A percentile compares a stretch with the other conserved stretches of the same genome.
phyloP scores from a whole-genome alignment of 2,329 filamentous ascomycete species.

The Dothistroma pini region DNA sequence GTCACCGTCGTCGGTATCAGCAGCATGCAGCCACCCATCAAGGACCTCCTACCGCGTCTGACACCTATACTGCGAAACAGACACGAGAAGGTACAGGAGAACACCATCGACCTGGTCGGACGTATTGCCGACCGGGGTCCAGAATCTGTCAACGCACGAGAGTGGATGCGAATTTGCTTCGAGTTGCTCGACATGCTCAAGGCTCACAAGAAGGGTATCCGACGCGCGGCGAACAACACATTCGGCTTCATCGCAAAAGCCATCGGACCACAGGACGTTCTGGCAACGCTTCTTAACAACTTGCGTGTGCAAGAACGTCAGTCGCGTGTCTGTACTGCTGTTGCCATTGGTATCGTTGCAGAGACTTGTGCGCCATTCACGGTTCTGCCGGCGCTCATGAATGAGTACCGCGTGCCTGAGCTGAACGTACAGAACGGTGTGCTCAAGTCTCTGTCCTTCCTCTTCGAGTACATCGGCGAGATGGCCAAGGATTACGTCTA shows the following conservation, averaged over 20 bases:
- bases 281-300: constrained; percentile 94
- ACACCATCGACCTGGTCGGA: constrained; percentile 95
- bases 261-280: constrained; percentile 94
- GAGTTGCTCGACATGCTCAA: constrained; percentile 99
- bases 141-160: constrained; percentile 91
- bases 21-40: constrained; percentile 97
- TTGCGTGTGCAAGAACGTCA: constrained; percentile 95
- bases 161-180: constrained; percentile 99
- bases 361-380: constrained; percentile 99
- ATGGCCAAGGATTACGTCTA: constrained; percentile 99
- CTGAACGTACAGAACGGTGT: constrained; percentile 99
- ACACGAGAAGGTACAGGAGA: constrained; percentile 98
- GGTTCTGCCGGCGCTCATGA: constrained; percentile 97
- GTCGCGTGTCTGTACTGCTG: constrained; percentile 95
- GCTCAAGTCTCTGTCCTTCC: constrained; percentile 91
- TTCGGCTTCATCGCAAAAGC: constrained; percentile 99
- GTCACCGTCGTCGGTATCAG: constrained; percentile 97
- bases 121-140: constrained; percentile 97
- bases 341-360: constrained; percentile 96
- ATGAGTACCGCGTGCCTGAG: constrained; percentile 97
- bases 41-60: constrained; percentile 87
- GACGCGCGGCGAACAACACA: constrained; percentile 97
- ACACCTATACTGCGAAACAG: constrained; percentile 98
- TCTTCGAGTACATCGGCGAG: constrained; percentile 99
- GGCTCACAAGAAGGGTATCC: constrained; percentile 98